A percentile compares a stretch with the other conserved stretches of the same genome.
These are phyloP conservation scores for Myxozyma mucilagina DNA, from an alignment of 805 yeast species.

Conservation along the genomic window DNA sequence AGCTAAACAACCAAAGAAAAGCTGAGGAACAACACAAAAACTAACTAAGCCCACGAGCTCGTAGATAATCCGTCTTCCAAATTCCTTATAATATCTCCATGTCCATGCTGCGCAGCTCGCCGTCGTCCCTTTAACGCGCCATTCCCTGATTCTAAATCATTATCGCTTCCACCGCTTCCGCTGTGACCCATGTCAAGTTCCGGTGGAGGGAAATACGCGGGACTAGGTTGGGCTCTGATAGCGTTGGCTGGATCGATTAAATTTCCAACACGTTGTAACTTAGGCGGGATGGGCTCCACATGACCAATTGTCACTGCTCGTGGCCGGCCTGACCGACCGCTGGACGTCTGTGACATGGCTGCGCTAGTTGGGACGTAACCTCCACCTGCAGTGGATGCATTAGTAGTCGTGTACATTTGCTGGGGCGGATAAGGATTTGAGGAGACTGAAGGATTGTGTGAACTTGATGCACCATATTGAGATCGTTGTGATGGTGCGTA, in stretches of 20 bases:
- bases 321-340: conserved; percentile 35
- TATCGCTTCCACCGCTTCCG: background rate
- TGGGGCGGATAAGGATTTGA: conserved; percentile 27
- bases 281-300: conserved; percentile 44
- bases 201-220: conserved; percentile 46
- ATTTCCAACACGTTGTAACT: conserved; percentile 46
- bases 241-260: conserved; percentile 43
- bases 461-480: background rate
- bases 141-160: background rate
- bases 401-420: conserved; percentile 4
- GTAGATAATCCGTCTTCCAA: conserved; percentile 38
- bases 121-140: background rate
- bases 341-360: background rate
- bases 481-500: conserved; percentile 6
- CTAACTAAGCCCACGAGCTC: conserved; percentile 15
- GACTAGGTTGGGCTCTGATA: conserved; percentile 44
- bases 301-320: conserved; percentile 46
- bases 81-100: conserved; percentile 38
- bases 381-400: background rate
- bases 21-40: background rate
- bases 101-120: conserved; percentile 7
- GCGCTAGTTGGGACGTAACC: background rate
- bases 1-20: background rate
- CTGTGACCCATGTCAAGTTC: conserved; percentile 28
- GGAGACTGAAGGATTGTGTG: background rate